Percentiles rank a stretch among this genome's conserved stretches.
Conservation (phyloP, 2,329 filamentous ascomycete species). For the Colletotrichum chrysophilum region DNA sequence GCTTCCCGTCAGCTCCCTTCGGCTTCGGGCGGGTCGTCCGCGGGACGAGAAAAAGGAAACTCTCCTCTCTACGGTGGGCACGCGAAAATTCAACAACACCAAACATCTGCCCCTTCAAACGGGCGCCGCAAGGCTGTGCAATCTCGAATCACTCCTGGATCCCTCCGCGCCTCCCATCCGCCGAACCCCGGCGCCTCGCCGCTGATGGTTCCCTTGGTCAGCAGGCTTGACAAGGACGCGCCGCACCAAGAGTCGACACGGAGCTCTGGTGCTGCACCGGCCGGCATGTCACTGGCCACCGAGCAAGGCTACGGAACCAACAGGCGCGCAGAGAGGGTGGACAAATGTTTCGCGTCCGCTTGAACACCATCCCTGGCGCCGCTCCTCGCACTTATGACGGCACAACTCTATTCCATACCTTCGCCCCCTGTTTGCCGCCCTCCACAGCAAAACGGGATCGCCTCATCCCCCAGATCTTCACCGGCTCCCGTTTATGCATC, state of each 20-base stretch:
- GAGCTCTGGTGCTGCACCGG: not conserved
- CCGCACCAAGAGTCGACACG: constrained; percentile 12
- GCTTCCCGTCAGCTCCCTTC: not conserved
- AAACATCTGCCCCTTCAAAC: constrained; percentile 16
- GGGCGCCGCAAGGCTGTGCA: constrained; percentile 15
- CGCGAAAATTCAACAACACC: not conserved
- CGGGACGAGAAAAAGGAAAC: not conserved
- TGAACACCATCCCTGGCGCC: not conserved
- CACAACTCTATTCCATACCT: not conserved
- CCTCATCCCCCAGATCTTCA: constrained; percentile 20
- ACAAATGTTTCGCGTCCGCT: constrained; percentile 4
- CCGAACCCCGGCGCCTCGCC: not conserved
- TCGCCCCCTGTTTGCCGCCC: not conserved
- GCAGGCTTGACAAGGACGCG: not conserved
- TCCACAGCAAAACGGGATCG: constrained; percentile 9
- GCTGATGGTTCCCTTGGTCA: not conserved
- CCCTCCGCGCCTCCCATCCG: not conserved
- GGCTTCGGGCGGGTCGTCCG: not conserved
- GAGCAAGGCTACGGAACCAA: constrained; percentile 6
- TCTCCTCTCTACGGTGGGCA: not conserved
- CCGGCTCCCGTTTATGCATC: not conserved
- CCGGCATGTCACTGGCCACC: constrained; percentile 2
- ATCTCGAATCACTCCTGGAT: not conserved
- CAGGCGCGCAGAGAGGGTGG: not conserved
- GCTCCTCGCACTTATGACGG: not conserved